A percentile compares a stretch with the other conserved stretches of the same genome.
phyloP scores from a whole-genome alignment of 306 rosid species.

The Medicago lupulina region DNA sequence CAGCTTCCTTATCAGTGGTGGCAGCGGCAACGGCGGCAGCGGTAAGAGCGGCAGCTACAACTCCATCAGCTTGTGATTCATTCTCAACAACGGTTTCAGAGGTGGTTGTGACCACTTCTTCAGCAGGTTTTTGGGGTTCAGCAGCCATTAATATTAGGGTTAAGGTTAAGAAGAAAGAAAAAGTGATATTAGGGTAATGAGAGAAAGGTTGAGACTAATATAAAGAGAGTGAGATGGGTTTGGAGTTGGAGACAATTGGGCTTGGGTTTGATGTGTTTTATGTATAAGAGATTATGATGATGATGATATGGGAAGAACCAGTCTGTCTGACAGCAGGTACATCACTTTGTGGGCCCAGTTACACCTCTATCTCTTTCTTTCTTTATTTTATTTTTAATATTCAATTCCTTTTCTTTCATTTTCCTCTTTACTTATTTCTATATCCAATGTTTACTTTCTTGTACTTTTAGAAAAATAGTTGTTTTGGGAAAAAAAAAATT shows the following conservation, averaged over 20 bases:
- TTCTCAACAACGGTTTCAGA: neutral
- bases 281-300: slow-evolving; percentile 4
- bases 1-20: neutral
- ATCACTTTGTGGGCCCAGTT: slow-evolving; percentile 46
- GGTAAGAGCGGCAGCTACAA: neutral
- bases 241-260: neutral
- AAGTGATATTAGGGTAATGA: slow-evolving; percentile 35
- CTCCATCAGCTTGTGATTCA: neutral
- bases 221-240: neutral
- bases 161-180: neutral
- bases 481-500: too few relatives aligned
- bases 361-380: neutral
- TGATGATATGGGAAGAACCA: slow-evolving; percentile 50
- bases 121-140: slow-evolving; percentile 66
- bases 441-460: neutral
- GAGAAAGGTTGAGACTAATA: too few relatives aligned
- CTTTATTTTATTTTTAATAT: neutral
- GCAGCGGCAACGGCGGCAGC: neutral
- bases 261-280: slow-evolving; percentile 9
- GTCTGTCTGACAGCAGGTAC: slow-evolving; percentile 67
- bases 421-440: neutral
- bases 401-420: neutral
- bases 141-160: slow-evolving; percentile 64
- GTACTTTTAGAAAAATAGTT: too few relatives aligned
- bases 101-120: slow-evolving; percentile 25